phyloP scores from a whole-genome alignment of 768 basidiomycete genomes.

The Russula compacta region DNA sequence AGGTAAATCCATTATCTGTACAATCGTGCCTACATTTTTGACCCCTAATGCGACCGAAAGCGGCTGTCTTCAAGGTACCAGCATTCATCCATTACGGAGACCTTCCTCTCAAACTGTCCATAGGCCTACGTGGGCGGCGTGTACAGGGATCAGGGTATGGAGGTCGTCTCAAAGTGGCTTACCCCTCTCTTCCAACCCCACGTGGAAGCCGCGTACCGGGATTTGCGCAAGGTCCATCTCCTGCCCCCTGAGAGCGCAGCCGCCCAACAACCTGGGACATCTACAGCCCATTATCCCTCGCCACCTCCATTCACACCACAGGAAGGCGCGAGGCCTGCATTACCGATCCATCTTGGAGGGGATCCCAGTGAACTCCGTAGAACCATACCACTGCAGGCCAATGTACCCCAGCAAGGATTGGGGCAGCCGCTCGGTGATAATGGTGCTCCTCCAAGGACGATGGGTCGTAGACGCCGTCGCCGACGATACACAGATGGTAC shows the following conservation, averaged over 20 bases:
- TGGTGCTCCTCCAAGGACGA: neutral
- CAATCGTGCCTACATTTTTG: neutral
- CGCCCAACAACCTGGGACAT: neutral
- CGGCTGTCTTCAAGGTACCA: constrained; percentile 12
- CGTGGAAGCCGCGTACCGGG: neutral
- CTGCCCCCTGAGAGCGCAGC: neutral
- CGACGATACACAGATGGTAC: neutral
- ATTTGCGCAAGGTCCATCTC: neutral
- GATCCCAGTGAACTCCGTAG: no score
- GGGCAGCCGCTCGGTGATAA: neutral
- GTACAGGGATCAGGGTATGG: constrained; percentile 7
- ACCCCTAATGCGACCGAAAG: neutral
- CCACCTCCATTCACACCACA: neutral
- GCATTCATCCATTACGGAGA: neutral
- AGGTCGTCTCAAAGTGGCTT: constrained; percentile 4
- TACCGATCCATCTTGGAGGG: neutral
- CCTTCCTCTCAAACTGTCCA: neutral
- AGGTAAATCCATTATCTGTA: neutral
- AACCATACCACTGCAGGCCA: neutral
- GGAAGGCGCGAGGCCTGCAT: neutral
- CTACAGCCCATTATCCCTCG: neutral
- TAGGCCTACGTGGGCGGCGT: constrained; percentile 14
- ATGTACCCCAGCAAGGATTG: neutral
- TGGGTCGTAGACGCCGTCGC: neutral
- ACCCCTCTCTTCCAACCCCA: neutral